Conservation (phyloP, 2,329 filamentous ascomycete species). For the Fusarium graminum region DNA sequence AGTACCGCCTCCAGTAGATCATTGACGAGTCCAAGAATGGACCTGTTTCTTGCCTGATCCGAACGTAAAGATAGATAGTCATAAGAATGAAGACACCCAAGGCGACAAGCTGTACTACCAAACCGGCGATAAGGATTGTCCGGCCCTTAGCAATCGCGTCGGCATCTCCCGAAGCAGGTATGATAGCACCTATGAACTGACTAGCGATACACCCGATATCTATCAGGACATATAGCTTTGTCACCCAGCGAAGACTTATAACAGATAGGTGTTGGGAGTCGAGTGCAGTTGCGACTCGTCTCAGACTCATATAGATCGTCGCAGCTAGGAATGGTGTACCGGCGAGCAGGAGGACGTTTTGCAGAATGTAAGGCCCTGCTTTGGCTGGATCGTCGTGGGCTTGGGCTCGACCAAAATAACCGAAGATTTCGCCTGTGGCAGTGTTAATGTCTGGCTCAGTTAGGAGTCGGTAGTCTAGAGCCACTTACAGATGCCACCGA, state of each 20-base stretch:
- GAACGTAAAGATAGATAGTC: neutral
- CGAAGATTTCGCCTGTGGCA: constrained; percentile 7
- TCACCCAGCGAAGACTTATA: constrained; percentile 16
- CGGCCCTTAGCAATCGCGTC: constrained; percentile 1
- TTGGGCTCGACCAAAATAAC: constrained; percentile 5
- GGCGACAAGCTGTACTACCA: constrained; percentile 7
- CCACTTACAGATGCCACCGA: constrained; percentile 21
- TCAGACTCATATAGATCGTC: constrained; percentile 32
- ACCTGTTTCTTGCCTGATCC: constrained; percentile 3
- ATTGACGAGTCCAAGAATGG: constrained; percentile 20
- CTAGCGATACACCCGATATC: constrained; percentile 15
- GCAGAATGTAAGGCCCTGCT: constrained; percentile 7
- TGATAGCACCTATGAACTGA: constrained; percentile 24
- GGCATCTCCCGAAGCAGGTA: constrained; percentile 23
- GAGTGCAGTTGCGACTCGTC: constrained; percentile 6
- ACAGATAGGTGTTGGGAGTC: constrained; percentile 21
- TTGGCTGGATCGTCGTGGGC: neutral
- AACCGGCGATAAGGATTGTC: constrained; percentile 15
- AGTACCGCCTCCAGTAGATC: constrained; percentile 50
- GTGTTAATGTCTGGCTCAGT: neutral
- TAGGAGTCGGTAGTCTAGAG: accelerated
- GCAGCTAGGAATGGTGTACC: constrained; percentile 27
- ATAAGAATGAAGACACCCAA: constrained; percentile 16
- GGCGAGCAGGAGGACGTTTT: constrained; percentile 20
- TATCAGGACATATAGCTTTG: constrained; percentile 1